phyloP scores from a whole-genome alignment of 2,329 filamentous ascomycete genomes.

The Aspergillus sp. region DNA sequence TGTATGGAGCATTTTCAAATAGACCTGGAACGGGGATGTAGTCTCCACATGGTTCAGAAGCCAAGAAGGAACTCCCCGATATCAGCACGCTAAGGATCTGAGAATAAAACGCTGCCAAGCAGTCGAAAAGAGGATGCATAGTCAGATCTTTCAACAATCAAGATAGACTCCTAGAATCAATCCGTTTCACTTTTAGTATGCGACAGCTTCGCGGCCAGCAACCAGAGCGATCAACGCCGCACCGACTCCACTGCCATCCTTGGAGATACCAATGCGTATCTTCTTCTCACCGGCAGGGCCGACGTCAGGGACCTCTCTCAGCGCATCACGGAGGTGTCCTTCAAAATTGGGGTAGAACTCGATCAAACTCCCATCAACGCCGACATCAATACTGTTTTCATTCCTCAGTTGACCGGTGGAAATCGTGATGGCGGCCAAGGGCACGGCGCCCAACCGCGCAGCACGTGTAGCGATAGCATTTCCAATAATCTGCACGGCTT shows the following conservation, averaged over 20 bases:
- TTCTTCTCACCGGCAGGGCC: conserved; percentile 70
- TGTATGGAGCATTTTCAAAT: too few species aligned
- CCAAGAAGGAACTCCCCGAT: too few species aligned
- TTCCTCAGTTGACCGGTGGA: conserved; percentile 64
- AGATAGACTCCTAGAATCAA: too few species aligned
- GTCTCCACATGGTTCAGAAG: too few species aligned
- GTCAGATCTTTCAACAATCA: too few species aligned
- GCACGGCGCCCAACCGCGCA: conserved; percentile 77
- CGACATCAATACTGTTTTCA: conserved; percentile 72
- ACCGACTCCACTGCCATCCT: conserved; percentile 92
- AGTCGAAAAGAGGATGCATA: too few species aligned
- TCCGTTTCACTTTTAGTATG: not conserved
- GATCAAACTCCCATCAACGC: conserved; percentile 87
- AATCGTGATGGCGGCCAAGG: conserved; percentile 75
- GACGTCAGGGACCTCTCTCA: conserved; percentile 68
- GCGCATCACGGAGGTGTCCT: conserved; percentile 74
- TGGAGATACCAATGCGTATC: conserved; percentile 90
- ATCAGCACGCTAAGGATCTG: too few species aligned
- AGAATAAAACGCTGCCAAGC: too few species aligned
- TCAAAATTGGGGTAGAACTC: conserved; percentile 95
- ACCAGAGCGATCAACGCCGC: conserved; percentile 91
- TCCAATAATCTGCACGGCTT: conserved; percentile 75
- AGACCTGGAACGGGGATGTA: too few species aligned
- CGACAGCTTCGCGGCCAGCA: conserved; percentile 45
- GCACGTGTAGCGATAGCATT: conserved; percentile 80